Evolutionary conservation across 306 rosid species (phyloP), one percentile per base, ranked within the genome.

Genomic region (Gillenia trifoliata): DNA sequence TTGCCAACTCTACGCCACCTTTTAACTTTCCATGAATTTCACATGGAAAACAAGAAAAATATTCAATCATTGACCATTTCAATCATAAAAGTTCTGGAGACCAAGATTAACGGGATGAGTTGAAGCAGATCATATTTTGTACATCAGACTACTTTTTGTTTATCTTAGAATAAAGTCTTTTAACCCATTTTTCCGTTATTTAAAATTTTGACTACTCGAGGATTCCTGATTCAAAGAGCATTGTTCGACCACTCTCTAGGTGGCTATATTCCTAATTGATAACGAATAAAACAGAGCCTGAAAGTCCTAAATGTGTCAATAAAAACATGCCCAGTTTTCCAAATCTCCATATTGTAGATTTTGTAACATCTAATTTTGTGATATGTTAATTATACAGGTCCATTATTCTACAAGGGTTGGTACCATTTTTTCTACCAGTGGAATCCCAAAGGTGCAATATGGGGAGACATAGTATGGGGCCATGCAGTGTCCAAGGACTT

Each of bases 381-480:
- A 28, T 6, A 49, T 64, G 28, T 54, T 3, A 50, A 16, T 50
- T 19, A 19, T 56, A 52, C 85, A 90, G 98, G 98, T 71, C 98
- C 98, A 16, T 40, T 90, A 80, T 90, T 66, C 78, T 86, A 90
- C 89, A 90, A 86, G 73, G 98, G 98, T 33, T 90, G 97, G 97
- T 93, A 93, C 80, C 98, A 93, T 71, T 87, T 93, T 59, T 93
- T 93, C 87, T 93, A 93, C 82, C 98, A 93, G 43, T 89, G 90
- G 87, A 94, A 94, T 67, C 97, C 96, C 8, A 64, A 85, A 1
- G 88, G 85, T 26, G 97, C 96, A n/a, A 77, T 93, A 19, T 93
- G 98, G 98, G 97, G 98, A 19, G 71, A 86, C 89, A 85, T 89
- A 33, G 92, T 86, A 8, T 93, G 98, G 98, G 97, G 98, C 55